Base-by-base conservation (phyloP, 23 red algal species). In the Gracilaria caudata region DNA sequence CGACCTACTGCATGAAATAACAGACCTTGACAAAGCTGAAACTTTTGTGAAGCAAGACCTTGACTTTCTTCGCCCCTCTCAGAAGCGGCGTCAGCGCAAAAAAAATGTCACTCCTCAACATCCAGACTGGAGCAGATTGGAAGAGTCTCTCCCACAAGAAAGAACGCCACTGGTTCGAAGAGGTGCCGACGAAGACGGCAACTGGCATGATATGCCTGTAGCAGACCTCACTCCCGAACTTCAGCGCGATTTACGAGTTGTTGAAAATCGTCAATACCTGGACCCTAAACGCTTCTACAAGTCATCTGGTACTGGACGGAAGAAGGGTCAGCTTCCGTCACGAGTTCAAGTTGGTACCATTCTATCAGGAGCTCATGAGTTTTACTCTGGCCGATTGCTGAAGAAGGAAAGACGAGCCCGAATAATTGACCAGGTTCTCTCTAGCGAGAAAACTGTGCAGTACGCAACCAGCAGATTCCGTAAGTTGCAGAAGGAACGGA, bases 201-300 rank as follows among this genome's bases (percentile, higher is more conserved):
- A 91, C 63, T 93, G 90, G 90, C 81, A 85, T 60, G 77, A 79
- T 37, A 93, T 93, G 64, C 90, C 90, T 13, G 73, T 65, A 25
- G 81, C 73, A 34, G 45, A 79, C 54, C 68, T 80, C 26, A 93
- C 80, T 8, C 71, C 71, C 3, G 81, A 73, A 39, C 57, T 80
- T 26, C 51, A 86, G 81, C 77, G 78, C 10, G 90, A 93, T 26
- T 56, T 93, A 55, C 64, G 66, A 25, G 54, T 93, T 66, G 44
- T 93, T 46, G 90, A 81, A 21, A 86, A 85, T 51, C 80, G 90
- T 30, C 57, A 76, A 81, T 71, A 85, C 19, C 57, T 93, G 19
- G 90, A 93, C 40, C 90, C 90, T 12, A 93, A 93, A 73, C 90
- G 90, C 0, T 93, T 93, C 71, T 93, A 93, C 81, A 93, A 93